These are phyloP conservation scores for Podila epigama DNA, from an alignment of 192 early-diverging fungal genomes.

Conservation along the genomic window DNA sequence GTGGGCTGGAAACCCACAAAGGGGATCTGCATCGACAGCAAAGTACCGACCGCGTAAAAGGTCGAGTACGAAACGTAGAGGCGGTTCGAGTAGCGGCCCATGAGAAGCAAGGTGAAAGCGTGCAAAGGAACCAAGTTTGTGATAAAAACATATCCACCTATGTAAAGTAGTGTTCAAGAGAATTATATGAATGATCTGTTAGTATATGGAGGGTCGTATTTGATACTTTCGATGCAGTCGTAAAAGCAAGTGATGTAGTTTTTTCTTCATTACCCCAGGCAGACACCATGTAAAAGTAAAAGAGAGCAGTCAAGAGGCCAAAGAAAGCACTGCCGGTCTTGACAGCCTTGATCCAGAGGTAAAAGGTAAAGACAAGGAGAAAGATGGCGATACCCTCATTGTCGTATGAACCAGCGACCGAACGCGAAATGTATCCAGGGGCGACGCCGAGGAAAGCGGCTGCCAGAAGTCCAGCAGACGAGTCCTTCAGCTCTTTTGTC, in stretches of 20 bases:
- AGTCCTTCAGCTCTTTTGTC: slow-evolving; percentile 90
- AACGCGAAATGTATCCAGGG: slow-evolving; percentile 99
- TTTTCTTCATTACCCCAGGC: slow-evolving; percentile 82
- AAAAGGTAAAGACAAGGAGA: slow-evolving; percentile 97
- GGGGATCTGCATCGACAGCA: slow-evolving; percentile 98
- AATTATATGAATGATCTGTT: not conserved
- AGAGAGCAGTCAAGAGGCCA: slow-evolving; percentile 84
- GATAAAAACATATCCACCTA: slow-evolving; percentile 97
- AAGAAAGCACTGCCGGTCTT: slow-evolving; percentile 94
- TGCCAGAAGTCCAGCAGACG: slow-evolving; percentile 93
- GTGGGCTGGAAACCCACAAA: slow-evolving; percentile 99
- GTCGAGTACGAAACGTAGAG: slow-evolving; percentile 98
- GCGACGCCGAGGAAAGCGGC: slow-evolving; percentile 98
- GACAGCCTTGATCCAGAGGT: slow-evolving; percentile 96
- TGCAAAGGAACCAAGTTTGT: slow-evolving; percentile 99
- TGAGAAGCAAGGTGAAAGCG: slow-evolving; percentile 90
- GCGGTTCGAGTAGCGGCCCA: slow-evolving; percentile 95
- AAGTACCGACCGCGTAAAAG: slow-evolving; percentile 96
- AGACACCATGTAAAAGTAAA: slow-evolving; percentile 99
- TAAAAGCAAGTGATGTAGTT: not conserved
- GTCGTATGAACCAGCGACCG: slow-evolving; percentile 99
- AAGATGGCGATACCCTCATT: slow-evolving; percentile 99
- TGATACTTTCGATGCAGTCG: not conserved
- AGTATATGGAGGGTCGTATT: not conserved
- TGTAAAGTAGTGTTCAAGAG: not conserved